phyloP scores from a whole-genome alignment of 1,139 yeast genomes.

The Geotrichum candidum region DNA sequence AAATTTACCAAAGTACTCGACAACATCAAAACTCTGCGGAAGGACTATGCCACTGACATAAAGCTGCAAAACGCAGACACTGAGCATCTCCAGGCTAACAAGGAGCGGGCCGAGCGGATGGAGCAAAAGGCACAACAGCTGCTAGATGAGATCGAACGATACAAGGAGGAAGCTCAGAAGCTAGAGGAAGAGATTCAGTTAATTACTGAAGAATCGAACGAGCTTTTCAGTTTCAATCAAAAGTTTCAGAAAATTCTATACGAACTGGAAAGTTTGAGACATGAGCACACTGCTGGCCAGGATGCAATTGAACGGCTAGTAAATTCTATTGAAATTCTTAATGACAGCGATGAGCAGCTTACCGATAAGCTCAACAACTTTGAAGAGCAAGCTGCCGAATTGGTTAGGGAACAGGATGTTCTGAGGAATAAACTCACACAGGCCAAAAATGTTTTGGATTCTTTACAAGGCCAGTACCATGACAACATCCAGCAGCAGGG shows the following conservation, averaged over 20 bases:
- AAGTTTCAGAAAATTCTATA: slow-evolving; percentile 70
- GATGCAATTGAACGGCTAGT: slow-evolving; percentile 49
- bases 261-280: slow-evolving; percentile 52
- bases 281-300: slow-evolving; percentile 41
- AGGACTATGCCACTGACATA: slow-evolving; percentile 70
- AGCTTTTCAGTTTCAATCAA: slow-evolving; percentile 69
- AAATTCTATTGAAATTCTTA: slow-evolving; percentile 43
- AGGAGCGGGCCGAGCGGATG: slow-evolving; percentile 61
- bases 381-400: slow-evolving; percentile 41
- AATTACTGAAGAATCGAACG: slow-evolving; percentile 55
- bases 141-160: slow-evolving; percentile 41
- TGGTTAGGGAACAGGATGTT: slow-evolving; percentile 28
- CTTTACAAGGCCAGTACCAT: slow-evolving; percentile 34
- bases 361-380: slow-evolving; percentile 49
- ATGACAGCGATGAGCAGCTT: slow-evolving; percentile 49
- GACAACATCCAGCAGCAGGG: slow-evolving; percentile 51
- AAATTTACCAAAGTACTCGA: slow-evolving; percentile 90
- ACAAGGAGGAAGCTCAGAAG: slow-evolving; percentile 45
- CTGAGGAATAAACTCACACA: slow-evolving; percentile 11
- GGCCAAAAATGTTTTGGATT: slow-evolving; percentile 7
- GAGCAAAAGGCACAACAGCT: slow-evolving; percentile 46
- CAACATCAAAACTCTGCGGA: slow-evolving; percentile 64
- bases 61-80: slow-evolving; percentile 73
- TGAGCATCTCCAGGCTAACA: slow-evolving; percentile 66
- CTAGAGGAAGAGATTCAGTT: slow-evolving; percentile 47